Base-by-base conservation (phyloP, 139 green algal genomes). In the Eudorina sp. region DNA sequence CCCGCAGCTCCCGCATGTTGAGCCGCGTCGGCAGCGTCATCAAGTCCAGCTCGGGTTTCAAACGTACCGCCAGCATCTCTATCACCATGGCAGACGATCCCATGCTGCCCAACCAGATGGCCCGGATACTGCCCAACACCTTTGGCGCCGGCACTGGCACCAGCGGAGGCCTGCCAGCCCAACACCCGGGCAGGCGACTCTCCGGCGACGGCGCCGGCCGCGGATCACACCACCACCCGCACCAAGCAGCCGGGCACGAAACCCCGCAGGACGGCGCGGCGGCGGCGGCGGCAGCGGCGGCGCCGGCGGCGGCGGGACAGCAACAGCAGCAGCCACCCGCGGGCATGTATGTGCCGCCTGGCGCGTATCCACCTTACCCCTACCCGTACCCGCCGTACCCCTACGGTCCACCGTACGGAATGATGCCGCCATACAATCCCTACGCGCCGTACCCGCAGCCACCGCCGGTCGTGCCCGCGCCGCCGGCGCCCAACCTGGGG, bases 11-110 rank as follows among this genome's bases (percentile, higher is more conserved):
- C 51, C 36, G 77, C 7, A 18, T 31, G 43, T 60, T 86, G 14
- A 64, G 19, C 60, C 80, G 80, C 19, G n/a, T 86, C 13, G 43
- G 29, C 29, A 77, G 60, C 43, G 41, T 86, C 23, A 86, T 86
- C 80, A 86, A 86, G 31, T 66, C 80, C 45, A 60, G 36, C 40
- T 77, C 60, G 18, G 80, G 80, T 25, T 86, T 86, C 60, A 86
- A 86, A n/a, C 60, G 80, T 13, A 77, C 80, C 9, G 80, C 80
- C 41, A 51, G 27, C 31, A 78, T 87, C 81, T 87, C 81, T 0
- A 87, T 87, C 81, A 87, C 62, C 23, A 87, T 87, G 81, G 81
- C 81, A 29, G 81, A 87, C n/a, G 81, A 87, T 45, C 81, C 81
- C 31, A 34, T 87, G 45, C 21, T 53, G 31, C 81, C 81, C 31